Evolutionary conservation across 176 grass and related monocot genomes (phyloP), one percentile per base, ranked within the genome.

Genomic region (Juncus inflexus): DNA sequence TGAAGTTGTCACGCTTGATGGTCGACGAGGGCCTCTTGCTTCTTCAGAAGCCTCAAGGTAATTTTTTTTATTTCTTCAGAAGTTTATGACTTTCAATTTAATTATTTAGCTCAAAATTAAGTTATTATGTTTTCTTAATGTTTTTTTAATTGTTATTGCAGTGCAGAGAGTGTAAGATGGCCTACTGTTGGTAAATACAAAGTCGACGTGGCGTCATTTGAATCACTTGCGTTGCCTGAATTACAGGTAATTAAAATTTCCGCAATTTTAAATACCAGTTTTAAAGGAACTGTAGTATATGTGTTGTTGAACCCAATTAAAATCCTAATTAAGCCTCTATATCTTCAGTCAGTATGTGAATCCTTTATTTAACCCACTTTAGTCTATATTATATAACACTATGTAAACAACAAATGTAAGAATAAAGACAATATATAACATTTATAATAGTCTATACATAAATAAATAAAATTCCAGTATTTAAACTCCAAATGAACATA

Each of bases 131-230:
- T 63, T 14, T 84, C 14, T 39, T 4, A 40, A n/a, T n/a, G n/a
- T n/a, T n/a, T 9, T 37, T 38, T 40, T 40, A 28, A 12, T 58
- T 3, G 40, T 12, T 55, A 63, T 66, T 91, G 64, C 72, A 90
- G 94, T 71, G 56, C 75, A 6, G 88, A 92, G 65, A 86, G 85
- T 80, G 39, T 62, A 39, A 82, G 80, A 73, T 90, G 94, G 94
- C 94, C 88, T 73, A 84, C 58, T 62, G 94, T 90, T 80, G 83
- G 94, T 58, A 92, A 84, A 63, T 99, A 92, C 75, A 99, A 89
- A 83, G 87, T 99, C 64, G 83, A 92, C 79, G 68, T 86, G 38
- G 63, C 77, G 60, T 92, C 88, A 63, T 84, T 99, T 58, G 94
- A 99, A 79, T 86, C 78, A 3, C 19, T 92, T 72, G 94, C 88